These are phyloP conservation scores for Nemania sp. DNA, from an alignment of 2,329 filamentous ascomycete genomes.

Conservation along the genomic window DNA sequence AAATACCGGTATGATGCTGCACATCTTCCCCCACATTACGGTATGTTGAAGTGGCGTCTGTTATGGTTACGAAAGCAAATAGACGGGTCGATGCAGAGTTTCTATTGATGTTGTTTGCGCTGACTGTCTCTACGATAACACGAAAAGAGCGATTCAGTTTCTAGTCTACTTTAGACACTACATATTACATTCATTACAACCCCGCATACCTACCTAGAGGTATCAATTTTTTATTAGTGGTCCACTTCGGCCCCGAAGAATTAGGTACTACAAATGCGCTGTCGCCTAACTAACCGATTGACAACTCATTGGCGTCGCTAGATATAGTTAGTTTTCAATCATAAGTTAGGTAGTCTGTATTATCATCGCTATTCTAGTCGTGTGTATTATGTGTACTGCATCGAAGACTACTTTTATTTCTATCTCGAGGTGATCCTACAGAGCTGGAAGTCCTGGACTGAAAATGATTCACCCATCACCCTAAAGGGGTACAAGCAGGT, in stretches of 20 bases:
- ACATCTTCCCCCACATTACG: not conserved
- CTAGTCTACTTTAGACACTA: no score
- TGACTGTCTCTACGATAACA: not conserved
- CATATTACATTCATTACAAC: conserved; percentile 1
- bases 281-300: not conserved
- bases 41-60: not conserved
- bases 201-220: conserved; percentile 14
- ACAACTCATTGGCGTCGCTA: not conserved
- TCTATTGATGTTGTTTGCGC: not conserved
- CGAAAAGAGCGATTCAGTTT: no score
- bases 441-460: not conserved
- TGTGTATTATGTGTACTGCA: not conserved
- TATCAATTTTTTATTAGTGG: conserved; percentile 5
- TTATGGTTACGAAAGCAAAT: not conserved
- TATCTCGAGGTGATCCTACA: not conserved
- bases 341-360: not conserved
- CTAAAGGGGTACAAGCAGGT: not conserved
- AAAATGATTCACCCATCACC: not conserved
- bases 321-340: not conserved
- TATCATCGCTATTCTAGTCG: not conserved
- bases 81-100: not conserved
- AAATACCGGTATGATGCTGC: not conserved
- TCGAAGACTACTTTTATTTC: not conserved
- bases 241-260: conserved; percentile 7
- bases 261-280: not conserved